Evolutionary conservation across 768 basidiomycete species (phyloP).

Genomic region (Mycena vulgaris): DNA sequence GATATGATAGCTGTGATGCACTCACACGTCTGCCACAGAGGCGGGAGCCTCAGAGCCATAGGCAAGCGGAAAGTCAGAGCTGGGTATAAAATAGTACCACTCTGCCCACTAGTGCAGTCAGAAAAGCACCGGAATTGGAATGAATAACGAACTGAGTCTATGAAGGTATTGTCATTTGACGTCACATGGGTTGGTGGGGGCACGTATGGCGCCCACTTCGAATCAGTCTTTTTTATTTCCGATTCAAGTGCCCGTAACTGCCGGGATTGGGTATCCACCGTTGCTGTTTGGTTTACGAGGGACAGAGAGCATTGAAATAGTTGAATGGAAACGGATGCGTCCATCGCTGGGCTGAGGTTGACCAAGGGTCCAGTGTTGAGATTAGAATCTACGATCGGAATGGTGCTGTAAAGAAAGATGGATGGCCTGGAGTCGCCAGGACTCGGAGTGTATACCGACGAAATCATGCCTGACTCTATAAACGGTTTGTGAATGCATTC

Average conservation of each 20-base stretch:
- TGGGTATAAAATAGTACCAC: neutral
- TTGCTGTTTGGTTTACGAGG: neutral
- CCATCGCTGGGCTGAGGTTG: neutral
- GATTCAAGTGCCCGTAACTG: neutral
- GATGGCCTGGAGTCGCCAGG: neutral
- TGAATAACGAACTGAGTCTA: neutral
- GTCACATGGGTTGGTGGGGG: no score
- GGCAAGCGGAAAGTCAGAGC: neutral
- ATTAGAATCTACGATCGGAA: conserved; percentile 3
- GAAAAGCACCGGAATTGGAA: neutral
- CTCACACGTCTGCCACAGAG: conserved; percentile 12
- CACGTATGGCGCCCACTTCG: conserved; percentile 8
- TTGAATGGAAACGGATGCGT: conserved; percentile 1
- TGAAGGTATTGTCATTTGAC: neutral
- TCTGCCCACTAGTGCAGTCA: neutral
- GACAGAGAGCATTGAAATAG: neutral
- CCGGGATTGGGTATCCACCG: neutral
- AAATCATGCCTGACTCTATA: conserved; percentile 3
- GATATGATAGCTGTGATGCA: neutral
- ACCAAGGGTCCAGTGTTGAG: neutral
- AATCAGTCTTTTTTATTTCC: neutral
- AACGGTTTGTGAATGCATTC: no score
- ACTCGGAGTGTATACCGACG: no score
- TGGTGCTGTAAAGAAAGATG: conserved; percentile 9
- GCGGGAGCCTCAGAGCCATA: neutral